Evolutionary conservation across 768 basidiomycete species (phyloP).

Genomic region (Termitomyces heimii): DNA sequence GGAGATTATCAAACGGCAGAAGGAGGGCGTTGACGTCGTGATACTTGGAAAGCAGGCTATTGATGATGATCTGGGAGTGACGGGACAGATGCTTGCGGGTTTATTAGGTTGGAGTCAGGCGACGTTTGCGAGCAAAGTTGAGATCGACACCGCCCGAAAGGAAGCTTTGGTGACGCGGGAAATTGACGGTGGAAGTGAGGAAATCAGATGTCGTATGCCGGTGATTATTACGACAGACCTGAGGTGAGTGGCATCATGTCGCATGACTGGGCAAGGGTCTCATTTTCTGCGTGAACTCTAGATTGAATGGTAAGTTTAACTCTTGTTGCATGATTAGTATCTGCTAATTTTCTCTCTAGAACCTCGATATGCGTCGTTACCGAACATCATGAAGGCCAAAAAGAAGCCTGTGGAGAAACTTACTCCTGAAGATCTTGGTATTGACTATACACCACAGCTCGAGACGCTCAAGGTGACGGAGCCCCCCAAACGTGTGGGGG

Average conservation of each 20-base stretch:
- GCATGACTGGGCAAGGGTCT: background rate
- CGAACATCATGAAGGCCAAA: slow-evolving; percentile 99
- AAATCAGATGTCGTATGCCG: slow-evolving; percentile 74
- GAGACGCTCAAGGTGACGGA: slow-evolving; percentile 87
- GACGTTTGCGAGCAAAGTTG: slow-evolving; percentile 88
- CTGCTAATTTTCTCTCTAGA: slow-evolving; percentile 38
- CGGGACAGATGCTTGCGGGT: slow-evolving; percentile 96
- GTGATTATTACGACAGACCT: slow-evolving; percentile 90
- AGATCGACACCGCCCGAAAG: slow-evolving; percentile 56
- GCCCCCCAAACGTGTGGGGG: slow-evolving; percentile 87
- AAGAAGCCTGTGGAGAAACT: slow-evolving; percentile 93
- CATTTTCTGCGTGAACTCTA: slow-evolving; percentile 18
- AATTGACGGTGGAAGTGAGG: slow-evolving; percentile 92
- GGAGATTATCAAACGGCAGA: slow-evolving; percentile 62
- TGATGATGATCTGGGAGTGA: slow-evolving; percentile 93
- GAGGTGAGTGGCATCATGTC: slow-evolving; percentile 44
- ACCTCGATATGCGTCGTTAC: slow-evolving; percentile 95
- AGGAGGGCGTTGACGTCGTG: slow-evolving; percentile 67
- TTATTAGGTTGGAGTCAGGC: slow-evolving; percentile 91
- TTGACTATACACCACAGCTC: slow-evolving; percentile 78
- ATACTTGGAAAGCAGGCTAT: slow-evolving; percentile 98
- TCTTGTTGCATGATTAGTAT: background rate
- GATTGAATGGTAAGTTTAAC: slow-evolving; percentile 60
- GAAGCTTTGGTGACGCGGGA: slow-evolving; percentile 76
- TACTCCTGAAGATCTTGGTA: slow-evolving; percentile 67